phyloP scores from a whole-genome alignment of 306 rosid genomes.

The Pueraria montana region DNA sequence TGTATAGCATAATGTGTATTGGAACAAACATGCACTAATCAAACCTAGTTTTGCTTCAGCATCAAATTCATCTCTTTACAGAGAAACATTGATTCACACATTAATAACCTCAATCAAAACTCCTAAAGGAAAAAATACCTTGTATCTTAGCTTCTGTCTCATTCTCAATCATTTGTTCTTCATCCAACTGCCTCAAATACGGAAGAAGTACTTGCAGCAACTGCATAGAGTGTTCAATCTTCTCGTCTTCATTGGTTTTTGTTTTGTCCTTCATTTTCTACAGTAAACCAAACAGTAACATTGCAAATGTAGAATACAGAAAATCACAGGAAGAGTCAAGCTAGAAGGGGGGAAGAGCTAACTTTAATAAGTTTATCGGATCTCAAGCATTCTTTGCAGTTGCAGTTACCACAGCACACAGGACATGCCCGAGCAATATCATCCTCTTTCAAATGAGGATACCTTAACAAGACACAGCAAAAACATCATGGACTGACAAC shows the following conservation, averaged over 20 bases:
- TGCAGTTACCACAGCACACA: too few relatives aligned
- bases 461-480: too few relatives aligned
- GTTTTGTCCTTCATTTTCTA: conserved; percentile 43
- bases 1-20: not conserved
- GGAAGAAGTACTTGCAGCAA: conserved; percentile 71
- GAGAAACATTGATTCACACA: not conserved
- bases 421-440: too few relatives aligned
- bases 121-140: conserved; percentile 54
- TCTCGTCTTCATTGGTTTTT: not conserved
- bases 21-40: not conserved
- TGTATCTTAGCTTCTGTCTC: conserved; percentile 68
- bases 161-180: conserved; percentile 49
- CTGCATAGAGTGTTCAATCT: conserved; percentile 57
- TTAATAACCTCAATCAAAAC: not conserved
- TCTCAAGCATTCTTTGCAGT: too few relatives aligned
- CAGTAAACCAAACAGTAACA: conserved; percentile 22
- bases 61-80: not conserved
- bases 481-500: too few relatives aligned
- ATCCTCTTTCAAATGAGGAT: too few relatives aligned
- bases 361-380: too few relatives aligned
- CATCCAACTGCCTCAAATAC: conserved; percentile 55
- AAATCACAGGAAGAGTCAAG: conserved; percentile 14
- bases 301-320: not conserved
- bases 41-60: not conserved
- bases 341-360: not conserved